These are phyloP conservation scores for Verticillium klebahnii DNA, from an alignment of 2,329 filamentous ascomycete species.

Conservation along the genomic window DNA sequence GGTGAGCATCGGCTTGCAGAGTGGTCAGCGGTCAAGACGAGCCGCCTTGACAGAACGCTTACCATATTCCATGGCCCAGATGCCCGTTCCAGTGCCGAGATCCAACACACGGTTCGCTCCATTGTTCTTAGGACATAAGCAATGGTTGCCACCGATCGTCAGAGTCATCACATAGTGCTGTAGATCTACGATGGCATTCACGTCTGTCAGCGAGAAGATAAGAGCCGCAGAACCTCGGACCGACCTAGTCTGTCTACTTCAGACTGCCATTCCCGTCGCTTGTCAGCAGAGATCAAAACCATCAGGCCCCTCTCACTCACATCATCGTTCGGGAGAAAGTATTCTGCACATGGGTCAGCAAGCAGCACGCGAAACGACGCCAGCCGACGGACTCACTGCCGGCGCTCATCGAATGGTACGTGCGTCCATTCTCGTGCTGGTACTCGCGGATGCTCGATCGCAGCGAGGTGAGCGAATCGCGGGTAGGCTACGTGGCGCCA, in stretches of 20 bases:
- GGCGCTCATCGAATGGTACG: slow-evolving; percentile 15
- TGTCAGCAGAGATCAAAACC: background rate
- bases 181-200: slow-evolving; percentile 18
- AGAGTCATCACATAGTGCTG: slow-evolving; percentile 30
- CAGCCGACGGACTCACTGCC: slow-evolving; percentile 15
- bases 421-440: slow-evolving; percentile 12
- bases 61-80: slow-evolving; percentile 15
- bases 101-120: slow-evolving; percentile 16
- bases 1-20: slow-evolving; percentile 17
- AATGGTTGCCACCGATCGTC: slow-evolving; percentile 25
- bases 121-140: slow-evolving; percentile 17
- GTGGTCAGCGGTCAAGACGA: background rate
- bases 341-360: slow-evolving; percentile 13
- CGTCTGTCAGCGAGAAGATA: too few relatives aligned
- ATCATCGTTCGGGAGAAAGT: slow-evolving; percentile 20
- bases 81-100: slow-evolving; percentile 11
- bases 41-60: background rate
- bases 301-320: slow-evolving; percentile 22
- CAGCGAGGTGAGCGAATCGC: slow-evolving; percentile 4
- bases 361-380: background rate
- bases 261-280: background rate
- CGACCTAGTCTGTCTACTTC: background rate
- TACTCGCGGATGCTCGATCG: slow-evolving; percentile 8
- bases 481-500: background rate
- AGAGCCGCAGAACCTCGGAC: background rate